Evolutionary conservation across 164 flowering plant species (phyloP), one percentile per base, ranked within the genome.

Genomic region (Vitis rotundifolia): DNA sequence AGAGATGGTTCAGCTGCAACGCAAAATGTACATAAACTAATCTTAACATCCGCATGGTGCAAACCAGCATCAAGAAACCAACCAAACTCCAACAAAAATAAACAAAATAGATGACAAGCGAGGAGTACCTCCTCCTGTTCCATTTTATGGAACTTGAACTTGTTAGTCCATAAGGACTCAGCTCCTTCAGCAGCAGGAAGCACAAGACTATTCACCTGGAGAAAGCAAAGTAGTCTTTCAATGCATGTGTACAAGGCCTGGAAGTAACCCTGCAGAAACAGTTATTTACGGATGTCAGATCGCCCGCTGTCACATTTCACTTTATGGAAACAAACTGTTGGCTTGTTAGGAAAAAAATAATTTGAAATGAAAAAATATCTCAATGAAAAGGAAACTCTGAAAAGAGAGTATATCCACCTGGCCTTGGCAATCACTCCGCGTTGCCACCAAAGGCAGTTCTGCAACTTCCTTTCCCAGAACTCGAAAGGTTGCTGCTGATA

Each of bases 101-200:
- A 62, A 58, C 14, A 29, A 9, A 51, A 16, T 3, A 37, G 44
- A 3, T 37, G 44, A 37, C 44, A 54, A 5, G 28, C 1, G 8
- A 28, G 61, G 64, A 53, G 0, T 15, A 87, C 95, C 86, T 88
- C 77, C 2, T 83, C 87, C 5, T 71, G 54, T 8, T 75, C 48
- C 22, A 88, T 67, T 68, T 70, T 81, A 37, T 5, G 57, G 62
- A 90, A 90, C 8, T 90, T 87, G 73, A 88, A 90, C 68, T 75
- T 86, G 9, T 74, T 76, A 0, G 75, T 86, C 95, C 95, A 90
- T 49, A 90, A 76, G 1, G 91, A 79, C 70, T 79, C 83, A 1
- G 88, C 88, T 76, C 85, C 95, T 10, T 82, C 85, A 7, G 95
- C 92, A 19, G 95, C 86, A 5, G 95, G 92, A 59, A 90, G 85